phyloP scores from a whole-genome alignment of 441 rosid species.

The Pelargonium cotyledonis region DNA sequence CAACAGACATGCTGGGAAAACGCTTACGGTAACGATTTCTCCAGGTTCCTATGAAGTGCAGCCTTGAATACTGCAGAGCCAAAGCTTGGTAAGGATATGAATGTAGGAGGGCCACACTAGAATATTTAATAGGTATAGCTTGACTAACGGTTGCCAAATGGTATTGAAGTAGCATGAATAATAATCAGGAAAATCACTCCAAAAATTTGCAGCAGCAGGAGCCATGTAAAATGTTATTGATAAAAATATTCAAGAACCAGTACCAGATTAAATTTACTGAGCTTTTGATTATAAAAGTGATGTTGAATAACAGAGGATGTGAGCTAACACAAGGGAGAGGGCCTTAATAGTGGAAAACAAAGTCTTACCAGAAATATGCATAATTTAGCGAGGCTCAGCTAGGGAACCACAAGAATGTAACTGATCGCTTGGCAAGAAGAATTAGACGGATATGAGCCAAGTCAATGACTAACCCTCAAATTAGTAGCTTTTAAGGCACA shows the following conservation, averaged over 20 bases:
- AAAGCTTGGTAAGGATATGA: constrained; percentile 14
- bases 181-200: neutral
- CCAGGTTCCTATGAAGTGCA: constrained; percentile 98
- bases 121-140: neutral
- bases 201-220: neutral
- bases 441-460: neutral
- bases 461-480: neutral
- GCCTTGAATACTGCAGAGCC: constrained; percentile 73
- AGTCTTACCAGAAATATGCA: neutral
- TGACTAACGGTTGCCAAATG: neutral
- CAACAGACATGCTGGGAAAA: constrained; percentile 39
- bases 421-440: neutral
- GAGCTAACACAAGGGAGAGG: neutral
- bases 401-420: neutral
- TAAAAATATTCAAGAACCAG: neutral
- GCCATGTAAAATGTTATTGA: neutral
- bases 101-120: neutral
- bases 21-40: constrained; percentile 78
- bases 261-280: constrained; percentile 2
- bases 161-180: neutral
- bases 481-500: neutral
- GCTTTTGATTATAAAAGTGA: neutral
- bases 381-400: neutral
- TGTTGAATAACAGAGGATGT: neutral
- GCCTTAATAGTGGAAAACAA: neutral